Conservation (phyloP, 495 filamentous ascomycete genomes). For the Extremus antarcticus region DNA sequence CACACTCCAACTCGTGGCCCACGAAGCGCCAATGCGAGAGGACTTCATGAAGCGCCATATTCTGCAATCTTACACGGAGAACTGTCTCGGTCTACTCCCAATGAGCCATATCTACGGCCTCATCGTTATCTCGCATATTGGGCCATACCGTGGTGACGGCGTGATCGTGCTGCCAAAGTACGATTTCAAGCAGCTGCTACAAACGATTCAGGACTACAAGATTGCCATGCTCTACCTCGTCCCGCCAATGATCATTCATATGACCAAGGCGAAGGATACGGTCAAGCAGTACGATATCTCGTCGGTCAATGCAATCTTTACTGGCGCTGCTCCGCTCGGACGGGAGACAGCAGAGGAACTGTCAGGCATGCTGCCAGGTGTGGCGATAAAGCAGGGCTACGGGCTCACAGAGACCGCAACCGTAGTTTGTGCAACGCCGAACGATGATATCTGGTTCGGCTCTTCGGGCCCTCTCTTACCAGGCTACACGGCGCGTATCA, state of each 20-base stretch:
- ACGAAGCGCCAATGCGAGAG: constrained; percentile 41
- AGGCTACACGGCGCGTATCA: constrained; percentile 53
- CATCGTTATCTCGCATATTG: constrained; percentile 61
- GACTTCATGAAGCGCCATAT: constrained; percentile 25
- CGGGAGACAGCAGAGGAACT: constrained; percentile 64
- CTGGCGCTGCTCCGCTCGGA: constrained; percentile 76
- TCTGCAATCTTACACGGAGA: constrained; percentile 42
- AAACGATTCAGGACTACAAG: constrained; percentile 60
- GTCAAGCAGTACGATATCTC: constrained; percentile 65
- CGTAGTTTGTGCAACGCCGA: constrained; percentile 54
- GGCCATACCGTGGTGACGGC: constrained; percentile 64
- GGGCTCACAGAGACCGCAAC: constrained; percentile 77
- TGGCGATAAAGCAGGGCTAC: constrained; percentile 68
- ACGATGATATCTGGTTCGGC: constrained; percentile 59
- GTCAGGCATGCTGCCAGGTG: constrained; percentile 50
- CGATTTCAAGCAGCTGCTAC: constrained; percentile 54
- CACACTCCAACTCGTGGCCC: constrained; percentile 50
- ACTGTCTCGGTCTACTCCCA: constrained; percentile 62
- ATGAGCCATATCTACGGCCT: constrained; percentile 81
- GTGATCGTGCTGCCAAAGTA: constrained; percentile 78
- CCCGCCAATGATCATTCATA: constrained; percentile 75
- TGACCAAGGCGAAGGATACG: constrained; percentile 54
- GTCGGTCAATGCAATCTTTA: constrained; percentile 56
- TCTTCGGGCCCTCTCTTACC: constrained; percentile 65
- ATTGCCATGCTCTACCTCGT: constrained; percentile 63